Evolutionary conservation across 768 basidiomycete species (phyloP).

Genomic region (Coprinopsis sp.): DNA sequence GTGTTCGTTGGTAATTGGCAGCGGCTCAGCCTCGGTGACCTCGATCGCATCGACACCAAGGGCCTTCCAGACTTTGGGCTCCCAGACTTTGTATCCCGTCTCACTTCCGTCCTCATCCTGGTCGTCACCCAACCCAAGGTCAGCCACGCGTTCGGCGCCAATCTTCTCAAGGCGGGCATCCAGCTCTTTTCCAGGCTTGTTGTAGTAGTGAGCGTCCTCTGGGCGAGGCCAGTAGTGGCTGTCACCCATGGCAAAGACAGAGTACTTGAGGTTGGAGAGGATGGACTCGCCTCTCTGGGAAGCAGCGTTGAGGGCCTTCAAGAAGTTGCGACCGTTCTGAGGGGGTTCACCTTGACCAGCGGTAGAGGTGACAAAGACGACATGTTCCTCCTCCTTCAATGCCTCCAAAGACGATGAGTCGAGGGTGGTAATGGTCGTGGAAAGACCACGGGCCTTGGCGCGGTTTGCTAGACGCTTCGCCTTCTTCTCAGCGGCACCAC

Average conservation of each 20-base stretch:
- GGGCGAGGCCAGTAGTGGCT: constrained; percentile 98
- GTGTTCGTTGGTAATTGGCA: constrained; percentile 98
- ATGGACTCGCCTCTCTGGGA: constrained; percentile 52
- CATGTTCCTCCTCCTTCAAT: constrained; percentile 69
- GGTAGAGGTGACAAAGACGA: constrained; percentile 84
- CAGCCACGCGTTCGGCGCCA: constrained; percentile 70
- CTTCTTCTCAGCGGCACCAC: constrained; percentile 93
- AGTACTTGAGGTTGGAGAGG: constrained; percentile 62
- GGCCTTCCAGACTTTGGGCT: constrained; percentile 88
- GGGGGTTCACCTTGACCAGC: constrained; percentile 98
- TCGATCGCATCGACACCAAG: constrained; percentile 88
- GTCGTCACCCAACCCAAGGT: constrained; percentile 88
- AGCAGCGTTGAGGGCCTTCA: constrained; percentile 77
- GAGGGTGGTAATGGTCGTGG: constrained; percentile 67
- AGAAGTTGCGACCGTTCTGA: constrained; percentile 89
- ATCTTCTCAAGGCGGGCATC: constrained; percentile 74
- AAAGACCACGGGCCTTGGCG: constrained; percentile 80
- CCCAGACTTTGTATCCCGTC: constrained; percentile 97
- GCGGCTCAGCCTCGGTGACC: constrained; percentile 88
- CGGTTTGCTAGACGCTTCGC: constrained; percentile 83
- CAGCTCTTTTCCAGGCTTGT: constrained; percentile 92
- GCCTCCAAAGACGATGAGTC: constrained; percentile 78
- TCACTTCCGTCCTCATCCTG: constrained; percentile 95
- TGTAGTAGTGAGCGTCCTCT: constrained; percentile 98
- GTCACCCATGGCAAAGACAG: constrained; percentile 95